Conservation (phyloP, 305 asterid species). For the Coffea humblotiana region DNA sequence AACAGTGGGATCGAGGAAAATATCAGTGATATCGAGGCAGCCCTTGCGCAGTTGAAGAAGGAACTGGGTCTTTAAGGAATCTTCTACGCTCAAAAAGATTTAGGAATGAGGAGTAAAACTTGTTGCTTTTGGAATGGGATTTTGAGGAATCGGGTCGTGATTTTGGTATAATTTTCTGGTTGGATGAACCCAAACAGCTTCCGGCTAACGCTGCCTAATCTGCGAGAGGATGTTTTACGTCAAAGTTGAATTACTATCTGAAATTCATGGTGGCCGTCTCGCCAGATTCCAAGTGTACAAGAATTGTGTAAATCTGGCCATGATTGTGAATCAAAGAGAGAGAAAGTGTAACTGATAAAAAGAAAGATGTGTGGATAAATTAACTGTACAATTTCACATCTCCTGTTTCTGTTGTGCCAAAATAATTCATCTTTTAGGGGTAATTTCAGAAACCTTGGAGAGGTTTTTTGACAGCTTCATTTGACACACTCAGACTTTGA, state of each 20-base stretch:
- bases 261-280: neutral
- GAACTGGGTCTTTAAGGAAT: conserved; percentile 74
- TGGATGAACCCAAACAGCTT: neutral
- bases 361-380: neutral
- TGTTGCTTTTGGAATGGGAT: neutral
- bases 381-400: neutral
- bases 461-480: too few species aligned
- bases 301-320: neutral
- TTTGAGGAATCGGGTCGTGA: too few species aligned
- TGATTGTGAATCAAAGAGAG: neutral
- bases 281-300: neutral
- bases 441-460: too few species aligned
- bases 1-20: conserved; percentile 56
- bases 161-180: neutral
- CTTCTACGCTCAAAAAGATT: too few species aligned
- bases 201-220: neutral
- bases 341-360: too few species aligned
- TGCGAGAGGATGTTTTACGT: neutral
- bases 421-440: too few species aligned
- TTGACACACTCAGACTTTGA: too few species aligned
- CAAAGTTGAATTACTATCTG: neutral
- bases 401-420: neutral
- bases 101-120: neutral
- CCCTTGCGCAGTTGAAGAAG: conserved; percentile 69
- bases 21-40: conserved; percentile 77